phyloP scores from a whole-genome alignment of 306 rosid species.

The Quercus agrifolia region DNA sequence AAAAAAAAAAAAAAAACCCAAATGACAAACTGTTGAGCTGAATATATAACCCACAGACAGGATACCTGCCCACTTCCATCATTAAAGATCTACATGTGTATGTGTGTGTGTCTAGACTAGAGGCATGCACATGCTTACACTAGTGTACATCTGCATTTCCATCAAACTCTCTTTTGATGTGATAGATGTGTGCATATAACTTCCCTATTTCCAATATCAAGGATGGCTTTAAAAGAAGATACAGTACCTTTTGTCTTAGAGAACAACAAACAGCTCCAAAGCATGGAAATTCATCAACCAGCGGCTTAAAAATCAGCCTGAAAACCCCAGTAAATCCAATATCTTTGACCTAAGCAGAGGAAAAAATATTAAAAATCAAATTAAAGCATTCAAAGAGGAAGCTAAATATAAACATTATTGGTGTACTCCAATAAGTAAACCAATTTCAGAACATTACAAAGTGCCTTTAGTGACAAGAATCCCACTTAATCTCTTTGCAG shows the following conservation, averaged over 20 bases:
- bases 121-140: background rate
- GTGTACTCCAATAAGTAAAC: background rate
- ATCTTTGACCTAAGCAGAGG: constrained; percentile 67
- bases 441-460: background rate
- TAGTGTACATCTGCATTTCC: background rate
- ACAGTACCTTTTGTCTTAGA: constrained; percentile 73
- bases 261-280: constrained; percentile 97
- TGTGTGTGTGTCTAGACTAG: background rate
- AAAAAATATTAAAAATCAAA: constrained; percentile 23
- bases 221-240: constrained; percentile 20
- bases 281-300: constrained; percentile 87
- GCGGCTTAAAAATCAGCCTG: constrained; percentile 91
- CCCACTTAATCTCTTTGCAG: background rate
- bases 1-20: background rate
- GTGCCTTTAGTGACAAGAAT: constrained; percentile 13
- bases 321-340: constrained; percentile 96
- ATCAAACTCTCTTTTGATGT: background rate
- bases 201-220: background rate
- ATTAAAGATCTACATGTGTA: background rate
- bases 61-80: background rate
- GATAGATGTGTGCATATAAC: background rate
- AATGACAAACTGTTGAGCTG: background rate
- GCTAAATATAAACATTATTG: background rate
- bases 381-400: constrained; percentile 13
- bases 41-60: background rate